A percentile compares a stretch with the other conserved stretches of the same genome.
Conservation (phyloP, 495 filamentous ascomycete species). For the Trichoderma erinaceum region DNA sequence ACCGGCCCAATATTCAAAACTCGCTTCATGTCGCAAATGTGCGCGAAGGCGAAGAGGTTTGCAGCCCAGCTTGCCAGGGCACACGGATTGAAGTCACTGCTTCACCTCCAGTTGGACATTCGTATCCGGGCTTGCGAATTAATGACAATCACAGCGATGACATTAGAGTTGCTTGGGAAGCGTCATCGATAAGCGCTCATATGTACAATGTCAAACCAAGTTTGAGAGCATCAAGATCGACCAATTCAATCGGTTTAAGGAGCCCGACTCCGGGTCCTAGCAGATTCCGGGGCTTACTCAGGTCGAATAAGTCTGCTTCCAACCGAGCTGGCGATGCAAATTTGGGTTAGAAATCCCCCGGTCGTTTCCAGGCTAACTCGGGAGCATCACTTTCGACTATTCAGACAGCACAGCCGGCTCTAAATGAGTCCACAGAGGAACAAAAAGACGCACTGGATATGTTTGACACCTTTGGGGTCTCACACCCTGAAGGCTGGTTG, state of each 20-base stretch:
- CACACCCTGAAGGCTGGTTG: slow-evolving; percentile 20
- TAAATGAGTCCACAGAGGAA: slow-evolving; percentile 20
- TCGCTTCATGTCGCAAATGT: neutral
- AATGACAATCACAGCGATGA: neutral
- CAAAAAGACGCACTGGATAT: slow-evolving; percentile 25
- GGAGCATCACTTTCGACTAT: neutral
- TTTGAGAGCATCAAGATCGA: slow-evolving; percentile 1
- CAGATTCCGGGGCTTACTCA: neutral
- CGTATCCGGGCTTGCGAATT: neutral
- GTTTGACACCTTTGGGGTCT: slow-evolving; percentile 23
- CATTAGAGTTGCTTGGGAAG: neutral
- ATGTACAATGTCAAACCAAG: neutral
- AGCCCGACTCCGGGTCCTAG: neutral
- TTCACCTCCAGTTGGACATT: slow-evolving; percentile 8
- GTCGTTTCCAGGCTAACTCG: neutral
- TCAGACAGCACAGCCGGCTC: neutral
- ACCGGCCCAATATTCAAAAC: neutral
- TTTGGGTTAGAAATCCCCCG: neutral
- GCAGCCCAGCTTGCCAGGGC: neutral
- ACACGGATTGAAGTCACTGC: neutral
- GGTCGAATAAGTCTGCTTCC: neutral
- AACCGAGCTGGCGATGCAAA: neutral
- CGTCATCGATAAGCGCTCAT: neutral
- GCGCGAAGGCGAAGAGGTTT: neutral
- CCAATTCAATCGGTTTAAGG: neutral